Conservation (phyloP, 305 asterid species). For the Fraxinus dipetala region DNA sequence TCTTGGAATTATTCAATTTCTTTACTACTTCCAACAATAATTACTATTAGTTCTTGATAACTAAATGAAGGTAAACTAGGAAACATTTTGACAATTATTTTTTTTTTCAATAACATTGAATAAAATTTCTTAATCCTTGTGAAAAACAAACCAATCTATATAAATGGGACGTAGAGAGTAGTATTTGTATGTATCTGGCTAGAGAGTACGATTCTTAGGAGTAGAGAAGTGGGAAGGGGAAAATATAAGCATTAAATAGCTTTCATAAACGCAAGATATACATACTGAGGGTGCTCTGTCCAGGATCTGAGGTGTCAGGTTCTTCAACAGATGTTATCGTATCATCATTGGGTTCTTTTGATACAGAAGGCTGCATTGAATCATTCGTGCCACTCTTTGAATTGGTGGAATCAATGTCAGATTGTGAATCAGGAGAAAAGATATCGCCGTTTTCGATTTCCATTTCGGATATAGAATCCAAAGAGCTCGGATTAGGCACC, state of each 20-base stretch:
- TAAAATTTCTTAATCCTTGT: too few species aligned
- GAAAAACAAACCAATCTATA: background rate
- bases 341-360: conserved; percentile 33
- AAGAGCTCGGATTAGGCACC: conserved; percentile 39
- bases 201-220: conserved; percentile 6
- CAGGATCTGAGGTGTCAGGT: conserved; percentile 34
- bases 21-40: background rate
- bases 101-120: too few species aligned
- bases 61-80: background rate
- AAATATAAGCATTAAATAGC: conserved; percentile 6
- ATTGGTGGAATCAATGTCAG: conserved; percentile 54
- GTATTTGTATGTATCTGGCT: background rate
- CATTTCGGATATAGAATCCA: conserved; percentile 57
- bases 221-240: conserved; percentile 13
- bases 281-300: conserved; percentile 46
- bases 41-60: background rate
- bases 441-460: conserved; percentile 55
- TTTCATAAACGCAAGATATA: conserved; percentile 24
- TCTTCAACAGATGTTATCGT: conserved; percentile 37
- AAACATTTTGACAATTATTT: background rate
- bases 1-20: background rate
- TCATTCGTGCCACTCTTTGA: conserved; percentile 55
- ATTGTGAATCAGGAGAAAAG: conserved; percentile 52
- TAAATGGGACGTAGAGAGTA: background rate
- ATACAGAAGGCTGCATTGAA: conserved; percentile 41